phyloP scores from a whole-genome alignment of 1,139 yeast genomes.

The Protomyces pachydermus region DNA sequence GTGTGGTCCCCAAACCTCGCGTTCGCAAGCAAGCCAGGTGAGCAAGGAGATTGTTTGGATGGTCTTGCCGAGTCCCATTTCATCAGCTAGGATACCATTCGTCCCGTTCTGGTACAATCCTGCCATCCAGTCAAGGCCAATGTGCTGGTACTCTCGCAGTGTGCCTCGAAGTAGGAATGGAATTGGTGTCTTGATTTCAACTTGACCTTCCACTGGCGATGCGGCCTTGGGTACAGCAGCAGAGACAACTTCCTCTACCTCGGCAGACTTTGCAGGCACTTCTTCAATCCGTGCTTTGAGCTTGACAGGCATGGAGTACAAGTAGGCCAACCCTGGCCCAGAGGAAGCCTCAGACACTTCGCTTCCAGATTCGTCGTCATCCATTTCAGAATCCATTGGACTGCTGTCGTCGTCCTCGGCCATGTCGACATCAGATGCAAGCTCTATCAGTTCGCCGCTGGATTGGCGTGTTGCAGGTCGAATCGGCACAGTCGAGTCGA shows the following conservation, averaged over 20 bases:
- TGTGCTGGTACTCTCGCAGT: constrained; percentile 86
- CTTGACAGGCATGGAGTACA: constrained; percentile 8
- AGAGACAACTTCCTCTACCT: neutral
- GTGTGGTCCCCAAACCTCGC: constrained; percentile 97
- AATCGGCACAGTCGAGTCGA: constrained; percentile 35
- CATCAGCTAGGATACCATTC: constrained; percentile 96
- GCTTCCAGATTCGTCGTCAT: neutral
- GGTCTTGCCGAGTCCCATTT: constrained; percentile 97
- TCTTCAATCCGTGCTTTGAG: neutral
- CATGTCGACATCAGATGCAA: neutral
- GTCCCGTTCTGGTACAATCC: constrained; percentile 87
- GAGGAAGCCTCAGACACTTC: constrained; percentile 11
- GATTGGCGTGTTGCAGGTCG: constrained; percentile 21
- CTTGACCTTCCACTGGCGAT: neutral
- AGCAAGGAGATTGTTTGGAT: constrained; percentile 89
- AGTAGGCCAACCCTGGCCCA: constrained; percentile 28
- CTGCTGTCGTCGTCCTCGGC: constrained; percentile 29
- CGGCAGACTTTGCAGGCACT: neutral
- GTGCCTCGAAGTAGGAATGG: constrained; percentile 66
- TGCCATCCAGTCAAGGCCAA: constrained; percentile 95
- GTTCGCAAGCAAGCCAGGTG: constrained; percentile 85
- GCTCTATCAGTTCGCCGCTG: constrained; percentile 18
- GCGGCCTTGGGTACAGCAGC: neutral
- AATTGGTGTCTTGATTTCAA: constrained; percentile 34
- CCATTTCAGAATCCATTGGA: constrained; percentile 30